Base-by-base conservation (phyloP, 768 basidiomycete genomes). In the Pholiota microspora region DNA sequence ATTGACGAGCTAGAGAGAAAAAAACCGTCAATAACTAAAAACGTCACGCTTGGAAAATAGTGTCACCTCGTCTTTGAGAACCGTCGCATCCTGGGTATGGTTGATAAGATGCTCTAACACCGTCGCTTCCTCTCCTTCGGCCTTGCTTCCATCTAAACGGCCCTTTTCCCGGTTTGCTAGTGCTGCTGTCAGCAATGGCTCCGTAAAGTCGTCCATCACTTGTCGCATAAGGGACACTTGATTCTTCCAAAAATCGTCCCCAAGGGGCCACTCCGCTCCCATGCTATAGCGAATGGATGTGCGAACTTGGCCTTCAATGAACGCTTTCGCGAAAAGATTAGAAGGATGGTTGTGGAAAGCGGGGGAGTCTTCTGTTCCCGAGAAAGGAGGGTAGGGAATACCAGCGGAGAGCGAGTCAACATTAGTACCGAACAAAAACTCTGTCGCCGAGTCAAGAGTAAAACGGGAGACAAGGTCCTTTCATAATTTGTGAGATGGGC, bases 371-470 rank as follows among this genome's bases (percentile, higher is more conserved):
- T 60, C 56, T 29, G 58, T 32, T 46, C 67, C 59, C 27, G 67
- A 40, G 29, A 52, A 49, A 53, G 59, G 72, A 45, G 83, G 82
- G 53, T 83, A 84, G 2, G 77, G 78, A 5, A 86, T 67, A 1
- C 76, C 78, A 1, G 76, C 77, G 1, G 71, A 68, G 29, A 86
- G 76, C 5, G 77, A 79, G 32, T 74, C 63, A 13, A 80, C 71
- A 13, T 74, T 72, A 10, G 73, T 73, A 27, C 82, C 79, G 54
- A 83, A 81, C 8, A 84, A 71, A 60, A 85, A 84, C 23, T 80
- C 79, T 0, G 81, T 78, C 0, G 81, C 80, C 0, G 80, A 81
- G 60, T 86, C 84, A 29, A 85, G 82, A 15, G 85, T 84, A 64
- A 85, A 85, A 0, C 76, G 71, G 2, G 70, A 67, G 4, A 72